Base-by-base conservation (phyloP, 805 yeast genomes). In the Pichia occidentalis region DNA sequence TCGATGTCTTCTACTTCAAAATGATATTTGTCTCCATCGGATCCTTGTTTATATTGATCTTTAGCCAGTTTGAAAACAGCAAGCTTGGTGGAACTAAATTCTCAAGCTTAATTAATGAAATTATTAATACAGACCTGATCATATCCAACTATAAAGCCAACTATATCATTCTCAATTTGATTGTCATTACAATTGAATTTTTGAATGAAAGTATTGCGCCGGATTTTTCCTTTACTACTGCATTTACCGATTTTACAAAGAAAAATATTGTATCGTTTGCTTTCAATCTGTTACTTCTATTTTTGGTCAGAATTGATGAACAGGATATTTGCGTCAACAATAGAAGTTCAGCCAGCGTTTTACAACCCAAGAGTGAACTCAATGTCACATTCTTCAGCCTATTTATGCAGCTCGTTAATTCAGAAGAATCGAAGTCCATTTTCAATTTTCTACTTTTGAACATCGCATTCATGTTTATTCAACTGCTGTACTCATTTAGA, bases 401-500 rank as follows among this genome's bases (percentile, higher is more conserved):
- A 7, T 14, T 59, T 5, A 23, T 50, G 13, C 68, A 68, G 44
- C 48, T 71, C 30, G 63, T 70, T 27, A 50, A 55, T 26, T 68
- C 81, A 40, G 66, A 70, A 34, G 96, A 87, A 46, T 87, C 97
- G 0, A 69, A 83, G 44, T 86, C 95, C 10, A 92, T 92, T 22
- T 88, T 92, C 60, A 80, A 85, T 40, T 92, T 90, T 52, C 62
- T 92, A 33, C 59, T 90, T 46, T 68, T 92, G 43, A 92, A 92
- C 60, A 77, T 95, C 10, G 74, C 92, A 2, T 92, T 92, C 62
- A 92, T 92, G 99, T 76, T 92, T 52, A 79, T 92, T 28, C 99
- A 92, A 63, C 68, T 92, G 47, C 63, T 92, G 8, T 92, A 92
- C 57, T 88, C 97, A 1, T 82, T 92, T 61, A 71, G 95, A 44